These are phyloP conservation scores for Peronosclerospora sorghi DNA, from an alignment of 352 stramenopile species.

Conservation along the genomic window DNA sequence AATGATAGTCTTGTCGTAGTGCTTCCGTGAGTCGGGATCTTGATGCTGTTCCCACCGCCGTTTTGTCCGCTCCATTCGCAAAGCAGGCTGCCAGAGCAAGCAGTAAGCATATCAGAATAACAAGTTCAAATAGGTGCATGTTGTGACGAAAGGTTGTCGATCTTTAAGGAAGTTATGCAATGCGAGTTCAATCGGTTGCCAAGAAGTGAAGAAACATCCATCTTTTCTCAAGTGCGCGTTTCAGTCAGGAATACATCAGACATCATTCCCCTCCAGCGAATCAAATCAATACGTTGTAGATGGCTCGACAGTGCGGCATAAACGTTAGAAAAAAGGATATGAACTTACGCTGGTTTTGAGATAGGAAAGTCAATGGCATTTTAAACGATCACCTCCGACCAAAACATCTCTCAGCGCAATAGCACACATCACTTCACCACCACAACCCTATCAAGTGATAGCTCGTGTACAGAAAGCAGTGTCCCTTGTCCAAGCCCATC, in stretches of 20 bases:
- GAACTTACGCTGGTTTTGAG: too few relatives aligned
- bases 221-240: slow-evolving; percentile 1
- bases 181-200: neutral
- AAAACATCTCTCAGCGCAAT: too few relatives aligned
- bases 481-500: slow-evolving; percentile 5
- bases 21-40: too few relatives aligned
- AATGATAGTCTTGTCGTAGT: too few relatives aligned
- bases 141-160: neutral
- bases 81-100: neutral
- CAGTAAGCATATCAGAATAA: slow-evolving; percentile 1
- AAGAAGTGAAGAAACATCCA: neutral
- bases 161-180: neutral
- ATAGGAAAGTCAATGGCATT: too few relatives aligned
- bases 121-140: neutral
- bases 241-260: too few relatives aligned
- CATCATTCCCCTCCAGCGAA: too few relatives aligned
- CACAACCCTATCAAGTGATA: neutral
- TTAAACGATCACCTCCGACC: too few relatives aligned
- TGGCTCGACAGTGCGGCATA: too few relatives aligned
- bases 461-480: slow-evolving; percentile 5
- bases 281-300: too few relatives aligned
- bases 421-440: too few relatives aligned
- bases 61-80: neutral
- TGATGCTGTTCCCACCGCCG: neutral
- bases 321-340: too few relatives aligned